Evolutionary conservation across 1,139 yeast genomes (phyloP).

Genomic region (Pichia sp.): DNA sequence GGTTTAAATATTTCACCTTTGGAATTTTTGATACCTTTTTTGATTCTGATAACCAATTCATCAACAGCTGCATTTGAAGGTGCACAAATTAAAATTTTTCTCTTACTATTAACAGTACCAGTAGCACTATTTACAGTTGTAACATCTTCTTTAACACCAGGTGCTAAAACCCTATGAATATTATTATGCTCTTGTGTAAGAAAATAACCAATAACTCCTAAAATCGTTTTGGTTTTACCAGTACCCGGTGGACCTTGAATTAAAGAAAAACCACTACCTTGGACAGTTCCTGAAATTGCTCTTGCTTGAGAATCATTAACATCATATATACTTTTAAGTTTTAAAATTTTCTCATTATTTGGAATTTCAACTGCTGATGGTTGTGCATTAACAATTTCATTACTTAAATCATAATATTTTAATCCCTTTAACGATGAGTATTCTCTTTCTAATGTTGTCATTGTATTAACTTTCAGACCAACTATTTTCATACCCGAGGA

Average conservation of each 20-base stretch:
- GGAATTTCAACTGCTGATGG: constrained; percentile 44
- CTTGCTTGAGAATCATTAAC: constrained; percentile 86
- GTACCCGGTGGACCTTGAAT: constrained; percentile 99
- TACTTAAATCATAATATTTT: constrained; percentile 67
- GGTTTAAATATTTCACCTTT: constrained; percentile 59
- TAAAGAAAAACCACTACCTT: constrained; percentile 69
- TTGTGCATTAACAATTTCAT: constrained; percentile 57
- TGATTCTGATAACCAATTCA: constrained; percentile 82
- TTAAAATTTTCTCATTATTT: constrained; percentile 28
- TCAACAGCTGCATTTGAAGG: constrained; percentile 99
- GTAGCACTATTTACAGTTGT: constrained; percentile 1
- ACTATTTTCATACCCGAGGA: constrained; percentile 58
- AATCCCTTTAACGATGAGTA: constrained; percentile 77
- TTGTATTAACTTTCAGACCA: constrained; percentile 71
- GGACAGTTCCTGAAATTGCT: constrained; percentile 73
- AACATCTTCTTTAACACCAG: constrained; percentile 22
- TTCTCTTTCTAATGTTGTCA: constrained; percentile 93
- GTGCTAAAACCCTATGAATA: constrained; percentile 32
- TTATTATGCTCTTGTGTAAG: constrained; percentile 37
- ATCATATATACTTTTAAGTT: constrained; percentile 41
- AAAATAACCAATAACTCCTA: constrained; percentile 82
- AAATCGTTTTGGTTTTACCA: constrained; percentile 94
- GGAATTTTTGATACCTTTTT: constrained; percentile 58
- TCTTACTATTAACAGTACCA: constrained; percentile 14
- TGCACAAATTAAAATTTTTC: constrained; percentile 79